Percentiles rank a stretch among this genome's conserved stretches.
Conservation (phyloP, 768 basidiomycete species). For the Termitomyces sp. region DNA sequence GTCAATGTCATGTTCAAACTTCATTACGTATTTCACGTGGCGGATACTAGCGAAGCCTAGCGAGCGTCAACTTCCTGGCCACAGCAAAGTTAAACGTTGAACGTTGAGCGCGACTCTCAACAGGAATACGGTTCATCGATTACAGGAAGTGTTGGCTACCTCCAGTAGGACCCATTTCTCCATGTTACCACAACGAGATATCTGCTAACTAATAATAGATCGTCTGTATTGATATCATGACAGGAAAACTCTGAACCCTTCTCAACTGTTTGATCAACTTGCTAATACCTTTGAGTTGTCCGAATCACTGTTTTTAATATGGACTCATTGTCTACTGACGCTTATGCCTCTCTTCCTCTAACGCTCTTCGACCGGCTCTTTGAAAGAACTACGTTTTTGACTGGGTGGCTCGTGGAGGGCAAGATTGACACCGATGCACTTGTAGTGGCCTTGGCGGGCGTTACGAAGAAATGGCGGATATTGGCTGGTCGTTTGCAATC, state of each 20-base stretch:
- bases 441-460: constrained; percentile 23
- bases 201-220: not conserved
- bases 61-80: too few species aligned
- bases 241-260: not conserved
- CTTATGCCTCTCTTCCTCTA: constrained; percentile 22
- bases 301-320: not conserved
- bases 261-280: not conserved
- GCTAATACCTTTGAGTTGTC: not conserved
- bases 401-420: constrained; percentile 42
- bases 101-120: too few species aligned
- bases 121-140: too few species aligned
- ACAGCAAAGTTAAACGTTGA: too few species aligned
- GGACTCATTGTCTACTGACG: constrained; percentile 5
- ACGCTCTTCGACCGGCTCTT: constrained; percentile 35
- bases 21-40: not conserved
- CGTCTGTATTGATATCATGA: not conserved
- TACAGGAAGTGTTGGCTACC: not conserved
- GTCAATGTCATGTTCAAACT: too few species aligned
- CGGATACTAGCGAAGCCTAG: too few species aligned
- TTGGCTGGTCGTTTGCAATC: constrained; percentile 27
- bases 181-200: not conserved
- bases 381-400: constrained; percentile 34
- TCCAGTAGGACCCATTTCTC: not conserved
- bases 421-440: constrained; percentile 30
- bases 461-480: constrained; percentile 31